Evolutionary conservation across 176 grass and related monocot species (phyloP).

Genomic region (Musa troglodytarum): DNA sequence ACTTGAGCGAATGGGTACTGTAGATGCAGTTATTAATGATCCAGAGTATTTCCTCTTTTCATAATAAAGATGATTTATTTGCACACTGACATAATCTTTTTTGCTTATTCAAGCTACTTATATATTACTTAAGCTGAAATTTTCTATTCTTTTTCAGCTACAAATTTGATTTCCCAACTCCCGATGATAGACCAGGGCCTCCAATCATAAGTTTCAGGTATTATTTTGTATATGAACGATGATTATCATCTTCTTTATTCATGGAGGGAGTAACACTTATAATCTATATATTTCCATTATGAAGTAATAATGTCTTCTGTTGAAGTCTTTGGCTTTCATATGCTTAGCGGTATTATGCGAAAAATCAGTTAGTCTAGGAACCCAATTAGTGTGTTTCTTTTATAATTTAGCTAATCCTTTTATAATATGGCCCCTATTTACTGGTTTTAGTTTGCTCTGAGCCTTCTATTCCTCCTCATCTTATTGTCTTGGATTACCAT

Average conservation of each 20-base stretch:
- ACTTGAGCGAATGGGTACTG: slow-evolving; percentile 83
- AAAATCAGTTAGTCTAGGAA: background rate
- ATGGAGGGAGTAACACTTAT: too few species aligned
- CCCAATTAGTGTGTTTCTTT: background rate
- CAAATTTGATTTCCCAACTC: slow-evolving; percentile 97
- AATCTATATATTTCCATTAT: too few species aligned
- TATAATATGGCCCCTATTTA: background rate
- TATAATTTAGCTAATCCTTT: too few species aligned
- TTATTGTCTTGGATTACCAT: background rate
- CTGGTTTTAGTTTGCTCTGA: background rate
- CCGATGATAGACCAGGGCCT: slow-evolving; percentile 79
- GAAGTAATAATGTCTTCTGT: background rate
- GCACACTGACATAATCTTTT: slow-evolving; percentile 8
- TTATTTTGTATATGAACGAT: slow-evolving; percentile 11
- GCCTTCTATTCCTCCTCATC: background rate
- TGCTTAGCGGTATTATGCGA: background rate
- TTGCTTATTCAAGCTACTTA: background rate
- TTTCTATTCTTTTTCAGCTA: slow-evolving; percentile 51
- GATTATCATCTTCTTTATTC: background rate
- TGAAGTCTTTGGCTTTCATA: background rate
- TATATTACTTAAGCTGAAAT: slow-evolving; percentile 21
- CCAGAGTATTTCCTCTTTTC: slow-evolving; percentile 56
- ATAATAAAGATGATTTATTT: slow-evolving; percentile 21
- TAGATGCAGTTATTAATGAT: slow-evolving; percentile 88
- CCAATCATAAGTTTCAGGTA: slow-evolving; percentile 99